Evolutionary conservation across 2,329 filamentous ascomycete species (phyloP), one percentile per base, ranked within the genome.

Genomic region (Trichothecium sympodiale): DNA sequence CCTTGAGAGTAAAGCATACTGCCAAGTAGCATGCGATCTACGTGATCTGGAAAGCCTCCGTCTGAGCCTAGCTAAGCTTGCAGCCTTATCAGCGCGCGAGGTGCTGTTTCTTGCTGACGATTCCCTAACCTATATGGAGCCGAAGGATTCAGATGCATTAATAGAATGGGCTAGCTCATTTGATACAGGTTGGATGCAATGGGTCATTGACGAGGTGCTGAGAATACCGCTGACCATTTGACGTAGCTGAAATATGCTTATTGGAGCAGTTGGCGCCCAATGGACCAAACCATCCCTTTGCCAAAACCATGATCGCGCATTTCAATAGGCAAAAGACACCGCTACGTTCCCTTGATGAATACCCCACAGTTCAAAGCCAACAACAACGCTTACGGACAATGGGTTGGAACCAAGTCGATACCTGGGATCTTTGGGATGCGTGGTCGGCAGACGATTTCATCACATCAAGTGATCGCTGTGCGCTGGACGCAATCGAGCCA

Each of bases 51-150:
- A 64, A 16, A 64, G 62, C 13, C 63, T 95, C 8, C 64, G 79
- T 38, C 51, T 61, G 5, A 64, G 74, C 4, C 59, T 94, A 17
- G 66, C 67, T 14, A 59, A 59, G 9, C 65, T 80, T 31, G 52
- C 85, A 3, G 62, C 79, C 28, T 52, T 80, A 13, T 52, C 67
- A 2, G 61, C 72, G 7, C 76, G 72, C 39, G 65, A 70, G 3
- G 70, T 94, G 3, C 62, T 95, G 17, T 94, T 91, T 48, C 71
- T 87, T 17, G 87, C 87, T 1, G 89, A 96, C 57, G 87, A 94
- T 12, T 93, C 87, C 4, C 74, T 94, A 29, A 91, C 86, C 1
- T 94, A 94, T 49, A 93, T 94, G 84, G 77, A 86, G 38, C 74
- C 76, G 3, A 55, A 71, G 16, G 77, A 76, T 29, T 78, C 86